Evolutionary conservation across 2,329 filamentous ascomycete species (phyloP), one percentile per base, ranked within the genome.

Genomic region (Corynespora cassiicola): DNA sequence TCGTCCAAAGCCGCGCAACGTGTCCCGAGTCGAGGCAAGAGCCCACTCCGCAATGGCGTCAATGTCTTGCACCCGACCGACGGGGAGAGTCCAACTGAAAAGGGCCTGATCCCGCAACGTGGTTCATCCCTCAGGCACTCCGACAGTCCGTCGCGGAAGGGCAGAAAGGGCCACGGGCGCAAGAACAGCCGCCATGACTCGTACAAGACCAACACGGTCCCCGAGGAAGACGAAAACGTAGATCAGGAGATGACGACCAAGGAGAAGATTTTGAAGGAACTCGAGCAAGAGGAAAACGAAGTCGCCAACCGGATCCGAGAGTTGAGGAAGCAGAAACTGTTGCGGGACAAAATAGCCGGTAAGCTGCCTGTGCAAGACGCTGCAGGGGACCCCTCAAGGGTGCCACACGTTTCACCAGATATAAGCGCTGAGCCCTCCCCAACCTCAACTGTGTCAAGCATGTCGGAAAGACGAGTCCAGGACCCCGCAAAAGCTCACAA

Each of bases 281-380:
- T 67, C 25, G 63, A 65, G 39, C 55, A 58, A 24, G 75, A 73
- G 38, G 77, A 81, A 18, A 80, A 77, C 47, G 73, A 80, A 25
- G 80, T 84, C 6, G 78, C 76, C 22, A 75, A 75, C 38, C 70
- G 77, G 27, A 84, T 84, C 33, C 74, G 75, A 52, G 73, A 84
- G 52, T 59, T 84, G 20, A 77, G 78, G 54, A 75, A 79, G 50
- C 77, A 79, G 46, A 79, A 81, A 48, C 71, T 79, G 61, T 72
- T 74, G 53, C 74, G 79, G 43, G 75, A 81, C 29, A 71, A 68
- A 49, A 54, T 65, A 46, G 61, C 65, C 24, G 58, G 59, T 24
- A 61, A 61, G 42, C 42, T 58, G 42, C 61, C 63, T 34, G 54
- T 60, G 31, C 46, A 48, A 21, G 41, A 42, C 6, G 72, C 76